These are phyloP conservation scores for Fraxinus latifolia DNA, from an alignment of 305 asterid genomes.

Conservation along the genomic window DNA sequence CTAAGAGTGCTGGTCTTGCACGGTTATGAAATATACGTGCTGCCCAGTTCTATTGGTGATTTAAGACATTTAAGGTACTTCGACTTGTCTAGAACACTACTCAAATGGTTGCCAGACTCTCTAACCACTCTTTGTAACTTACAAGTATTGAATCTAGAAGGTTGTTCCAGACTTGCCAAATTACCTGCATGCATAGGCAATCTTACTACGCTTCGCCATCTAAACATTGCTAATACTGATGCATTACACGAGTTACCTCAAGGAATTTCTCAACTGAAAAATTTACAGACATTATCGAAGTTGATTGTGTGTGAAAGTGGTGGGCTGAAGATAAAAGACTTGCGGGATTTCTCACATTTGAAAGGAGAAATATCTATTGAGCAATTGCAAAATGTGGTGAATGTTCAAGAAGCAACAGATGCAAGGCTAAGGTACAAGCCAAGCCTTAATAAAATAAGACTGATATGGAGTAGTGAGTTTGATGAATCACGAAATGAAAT, in stretches of 20 bases:
- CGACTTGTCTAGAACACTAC: conserved; percentile 20
- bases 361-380: conserved; percentile 24
- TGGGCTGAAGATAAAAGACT: conserved; percentile 5
- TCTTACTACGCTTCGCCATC: conserved; percentile 23
- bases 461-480: conserved; percentile 23
- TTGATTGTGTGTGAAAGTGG: not conserved
- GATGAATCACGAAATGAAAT: conserved; percentile 13
- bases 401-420: not conserved
- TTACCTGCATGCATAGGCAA: conserved; percentile 17
- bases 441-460: conserved; percentile 19
- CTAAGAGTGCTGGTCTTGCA: conserved; percentile 18
- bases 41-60: conserved; percentile 1
- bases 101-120: conserved; percentile 27
- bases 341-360: not conserved
- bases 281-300: conserved; percentile 7
- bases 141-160: conserved; percentile 20
- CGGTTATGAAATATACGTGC: not conserved
- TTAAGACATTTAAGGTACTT: conserved; percentile 18
- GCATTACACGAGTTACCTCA: conserved; percentile 4
- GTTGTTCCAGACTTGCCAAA: conserved; percentile 10
- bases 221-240: conserved; percentile 22
- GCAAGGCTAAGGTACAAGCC: conserved; percentile 23
- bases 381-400: conserved; percentile 28
- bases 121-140: conserved; percentile 20
- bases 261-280: conserved; percentile 10